These are phyloP conservation scores for Geranomyces variabilis DNA, from an alignment of 192 early-diverging fungal species.

Conservation along the genomic window DNA sequence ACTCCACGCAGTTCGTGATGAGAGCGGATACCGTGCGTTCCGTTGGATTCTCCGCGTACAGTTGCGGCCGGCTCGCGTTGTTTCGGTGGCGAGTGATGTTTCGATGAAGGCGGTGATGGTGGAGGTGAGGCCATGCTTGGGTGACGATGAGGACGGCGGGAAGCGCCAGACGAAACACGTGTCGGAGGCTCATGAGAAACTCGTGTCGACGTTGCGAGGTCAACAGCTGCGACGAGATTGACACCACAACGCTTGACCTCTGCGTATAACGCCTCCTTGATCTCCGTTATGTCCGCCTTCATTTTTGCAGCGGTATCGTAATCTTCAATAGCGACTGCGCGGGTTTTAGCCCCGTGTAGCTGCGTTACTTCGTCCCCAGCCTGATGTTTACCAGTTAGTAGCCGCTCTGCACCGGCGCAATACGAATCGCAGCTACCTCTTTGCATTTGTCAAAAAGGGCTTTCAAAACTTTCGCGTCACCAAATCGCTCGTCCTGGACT, in stretches of 20 bases:
- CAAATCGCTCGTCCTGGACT: constrained; percentile 66
- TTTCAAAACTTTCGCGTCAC: constrained; percentile 68
- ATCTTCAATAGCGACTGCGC: constrained; percentile 70
- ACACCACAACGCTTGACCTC: constrained; percentile 7
- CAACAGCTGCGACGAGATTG: not conserved
- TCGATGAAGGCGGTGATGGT: too few species aligned
- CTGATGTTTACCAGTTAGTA: constrained; percentile 26
- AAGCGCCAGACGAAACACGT: too few species aligned
- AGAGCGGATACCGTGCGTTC: too few species aligned
- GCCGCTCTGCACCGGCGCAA: not conserved
- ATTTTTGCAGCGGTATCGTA: constrained; percentile 75
- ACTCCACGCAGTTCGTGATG: too few species aligned
- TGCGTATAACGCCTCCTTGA: not conserved
- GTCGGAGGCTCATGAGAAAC: too few species aligned
- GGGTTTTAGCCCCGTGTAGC: constrained; percentile 58
- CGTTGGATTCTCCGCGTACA: too few species aligned
- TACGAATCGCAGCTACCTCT: not conserved
- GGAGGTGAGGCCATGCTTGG: too few species aligned
- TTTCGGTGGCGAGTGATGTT: too few species aligned
- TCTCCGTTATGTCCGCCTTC: constrained; percentile 47
- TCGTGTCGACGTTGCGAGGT: constrained; percentile 16
- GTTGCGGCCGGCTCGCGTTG: too few species aligned
- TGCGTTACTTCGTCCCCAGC: constrained; percentile 53
- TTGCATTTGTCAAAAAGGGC: constrained; percentile 44
- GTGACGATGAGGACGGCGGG: too few species aligned